Conservation (phyloP, 2,329 filamentous ascomycete species). For the Alternaria novae-zelandiae region DNA sequence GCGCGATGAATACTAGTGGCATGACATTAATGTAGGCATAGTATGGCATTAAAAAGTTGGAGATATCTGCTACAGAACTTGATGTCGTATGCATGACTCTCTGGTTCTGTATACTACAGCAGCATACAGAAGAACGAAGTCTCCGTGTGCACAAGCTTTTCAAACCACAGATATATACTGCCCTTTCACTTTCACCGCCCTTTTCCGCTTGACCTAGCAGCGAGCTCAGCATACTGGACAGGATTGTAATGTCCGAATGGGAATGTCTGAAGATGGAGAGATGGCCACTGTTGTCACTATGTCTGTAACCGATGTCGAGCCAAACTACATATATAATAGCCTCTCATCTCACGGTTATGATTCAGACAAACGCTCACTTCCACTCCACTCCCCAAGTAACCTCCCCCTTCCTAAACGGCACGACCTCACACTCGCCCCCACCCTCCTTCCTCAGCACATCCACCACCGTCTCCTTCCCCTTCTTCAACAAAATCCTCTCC, state of each 20-base stretch:
- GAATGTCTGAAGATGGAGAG: background rate
- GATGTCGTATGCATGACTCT: background rate
- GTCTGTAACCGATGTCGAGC: background rate
- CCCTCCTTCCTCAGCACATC: constrained; percentile 61
- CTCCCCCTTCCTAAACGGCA: constrained; percentile 70
- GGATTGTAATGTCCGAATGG: background rate
- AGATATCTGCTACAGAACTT: background rate
- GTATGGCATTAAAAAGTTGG: background rate
- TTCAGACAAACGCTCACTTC: constrained; percentile 27
- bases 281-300: background rate
- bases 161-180: background rate
- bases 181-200: background rate
- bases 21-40: background rate
- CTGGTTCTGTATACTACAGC: background rate
- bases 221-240: background rate
- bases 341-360: background rate
- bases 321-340: background rate
- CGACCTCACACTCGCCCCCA: constrained; percentile 62
- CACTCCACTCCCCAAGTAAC: constrained; percentile 61
- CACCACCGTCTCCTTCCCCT: constrained; percentile 61
- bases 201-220: background rate
- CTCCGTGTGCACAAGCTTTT: background rate
- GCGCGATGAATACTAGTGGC: background rate
- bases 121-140: background rate
- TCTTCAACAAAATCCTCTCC: constrained; percentile 64